Percentiles rank a stretch among this genome's conserved stretches.
Conservation (phyloP, 768 basidiomycete genomes). For the Hortiboletus campestris region DNA sequence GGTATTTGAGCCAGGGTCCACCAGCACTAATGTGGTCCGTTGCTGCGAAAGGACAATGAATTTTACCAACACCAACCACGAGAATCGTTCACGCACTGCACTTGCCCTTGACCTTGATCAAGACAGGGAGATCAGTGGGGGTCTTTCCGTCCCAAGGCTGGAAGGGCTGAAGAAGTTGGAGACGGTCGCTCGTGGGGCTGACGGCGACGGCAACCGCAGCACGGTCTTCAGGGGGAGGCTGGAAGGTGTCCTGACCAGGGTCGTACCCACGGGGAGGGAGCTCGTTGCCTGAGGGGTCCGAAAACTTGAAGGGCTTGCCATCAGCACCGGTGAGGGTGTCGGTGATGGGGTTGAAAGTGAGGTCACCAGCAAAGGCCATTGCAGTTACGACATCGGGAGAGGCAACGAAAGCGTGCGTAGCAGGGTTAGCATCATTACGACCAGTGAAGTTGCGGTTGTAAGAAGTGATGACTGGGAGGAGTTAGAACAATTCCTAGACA, state of each 20-base stretch:
- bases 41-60: slow-evolving; percentile 37
- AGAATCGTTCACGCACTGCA: slow-evolving; percentile 67
- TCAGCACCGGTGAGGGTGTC: slow-evolving; percentile 85
- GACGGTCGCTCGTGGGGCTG: slow-evolving; percentile 80
- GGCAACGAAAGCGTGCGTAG: slow-evolving; percentile 95
- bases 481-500: background rate
- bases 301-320: slow-evolving; percentile 97
- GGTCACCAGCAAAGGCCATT: slow-evolving; percentile 89
- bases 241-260: slow-evolving; percentile 96
- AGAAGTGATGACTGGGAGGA: slow-evolving; percentile 81
- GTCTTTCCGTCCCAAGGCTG: slow-evolving; percentile 91
- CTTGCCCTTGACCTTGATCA: slow-evolving; percentile 99
- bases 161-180: slow-evolving; percentile 90
- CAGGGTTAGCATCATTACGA: slow-evolving; percentile 98
- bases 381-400: slow-evolving; percentile 96
- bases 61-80: background rate
- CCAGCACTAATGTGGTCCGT: slow-evolving; percentile 97
- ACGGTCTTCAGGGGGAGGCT: slow-evolving; percentile 87
- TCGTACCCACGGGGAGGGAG: slow-evolving; percentile 96
- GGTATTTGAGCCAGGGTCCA: slow-evolving; percentile 99
- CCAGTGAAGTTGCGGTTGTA: slow-evolving; percentile 99
- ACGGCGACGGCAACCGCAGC: slow-evolving; percentile 84
- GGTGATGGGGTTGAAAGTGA: slow-evolving; percentile 95
- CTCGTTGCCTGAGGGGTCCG: slow-evolving; percentile 86
- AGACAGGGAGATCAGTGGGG: slow-evolving; percentile 80